Evolutionary conservation across 306 rosid genomes (phyloP).

Genomic region (Calophaca sinica): DNA sequence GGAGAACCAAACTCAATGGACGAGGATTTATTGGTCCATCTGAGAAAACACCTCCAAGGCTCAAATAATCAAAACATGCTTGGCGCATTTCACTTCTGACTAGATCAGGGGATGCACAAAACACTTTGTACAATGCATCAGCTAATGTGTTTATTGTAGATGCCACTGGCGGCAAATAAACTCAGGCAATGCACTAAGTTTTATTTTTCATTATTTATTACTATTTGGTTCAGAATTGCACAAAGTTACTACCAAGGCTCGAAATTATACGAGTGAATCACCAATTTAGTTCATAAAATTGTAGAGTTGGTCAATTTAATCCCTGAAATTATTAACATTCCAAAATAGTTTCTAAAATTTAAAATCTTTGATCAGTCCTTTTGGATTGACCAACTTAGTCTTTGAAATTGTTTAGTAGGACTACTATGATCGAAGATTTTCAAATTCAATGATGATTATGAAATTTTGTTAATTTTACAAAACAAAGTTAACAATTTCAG

Average conservation of each 20-base stretch:
- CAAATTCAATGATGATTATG: too few species aligned
- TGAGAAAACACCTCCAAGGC: slow-evolving; percentile 67
- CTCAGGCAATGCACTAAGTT: not conserved
- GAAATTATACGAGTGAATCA: too few species aligned
- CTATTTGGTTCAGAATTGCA: not conserved
- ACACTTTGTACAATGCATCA: slow-evolving; percentile 83
- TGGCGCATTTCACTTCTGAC: slow-evolving; percentile 65
- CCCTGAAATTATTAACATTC: too few species aligned
- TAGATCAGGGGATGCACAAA: slow-evolving; percentile 66
- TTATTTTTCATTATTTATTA: not conserved
- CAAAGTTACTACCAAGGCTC: not conserved
- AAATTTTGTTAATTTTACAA: too few species aligned
- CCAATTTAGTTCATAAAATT: too few species aligned
- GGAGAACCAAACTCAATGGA: slow-evolving; percentile 60
- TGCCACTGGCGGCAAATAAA: slow-evolving; percentile 68
- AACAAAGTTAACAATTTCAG: too few species aligned
- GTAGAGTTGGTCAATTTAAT: too few species aligned
- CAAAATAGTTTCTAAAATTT: too few species aligned
- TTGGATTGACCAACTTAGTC: too few species aligned
- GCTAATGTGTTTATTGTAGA: slow-evolving; percentile 72
- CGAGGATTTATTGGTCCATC: slow-evolving; percentile 63
- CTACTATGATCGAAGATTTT: too few species aligned
- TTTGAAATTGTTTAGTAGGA: too few species aligned
- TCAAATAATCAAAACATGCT: slow-evolving; percentile 70
- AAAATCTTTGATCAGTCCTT: too few species aligned